phyloP scores from a whole-genome alignment of 768 basidiomycete species.

The Termitomyces titanicus region DNA sequence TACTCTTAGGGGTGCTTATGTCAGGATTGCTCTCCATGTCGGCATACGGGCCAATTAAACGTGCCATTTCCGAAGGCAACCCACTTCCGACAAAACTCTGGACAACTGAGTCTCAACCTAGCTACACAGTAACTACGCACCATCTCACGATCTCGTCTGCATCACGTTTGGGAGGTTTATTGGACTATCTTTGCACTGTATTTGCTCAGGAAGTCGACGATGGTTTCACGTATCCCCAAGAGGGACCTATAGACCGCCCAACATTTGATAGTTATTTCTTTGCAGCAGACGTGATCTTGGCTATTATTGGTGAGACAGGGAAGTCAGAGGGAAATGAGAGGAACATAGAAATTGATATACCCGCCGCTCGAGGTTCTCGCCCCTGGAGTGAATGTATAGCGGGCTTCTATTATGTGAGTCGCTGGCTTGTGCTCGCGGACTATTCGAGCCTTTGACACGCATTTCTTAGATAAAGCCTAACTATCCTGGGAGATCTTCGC shows the following conservation, averaged over 20 bases:
- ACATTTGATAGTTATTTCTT: slow-evolving; percentile 77
- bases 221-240: slow-evolving; percentile 86
- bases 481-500: slow-evolving; percentile 86
- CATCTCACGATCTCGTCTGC: slow-evolving; percentile 46
- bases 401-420: slow-evolving; percentile 75
- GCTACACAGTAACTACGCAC: slow-evolving; percentile 39
- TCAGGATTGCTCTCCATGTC: slow-evolving; percentile 43
- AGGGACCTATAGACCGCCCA: slow-evolving; percentile 47
- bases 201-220: slow-evolving; percentile 76
- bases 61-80: slow-evolving; percentile 16
- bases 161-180: slow-evolving; percentile 40
- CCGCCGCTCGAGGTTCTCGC: slow-evolving; percentile 43
- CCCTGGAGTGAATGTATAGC: slow-evolving; percentile 69
- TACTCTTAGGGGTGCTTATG: too few species aligned
- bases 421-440: not conserved
- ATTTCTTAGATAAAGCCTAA: slow-evolving; percentile 69
- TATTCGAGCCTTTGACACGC: too few species aligned
- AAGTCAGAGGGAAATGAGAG: slow-evolving; percentile 20
- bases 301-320: slow-evolving; percentile 34
- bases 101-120: slow-evolving; percentile 24
- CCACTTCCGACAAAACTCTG: slow-evolving; percentile 48
- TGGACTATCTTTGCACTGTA: slow-evolving; percentile 53
- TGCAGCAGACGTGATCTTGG: slow-evolving; percentile 71
- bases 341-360: slow-evolving; percentile 28
- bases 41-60: slow-evolving; percentile 66